phyloP scores from a whole-genome alignment of 1,284 basidiomycete species.

The Caloboletus inedulis region DNA sequence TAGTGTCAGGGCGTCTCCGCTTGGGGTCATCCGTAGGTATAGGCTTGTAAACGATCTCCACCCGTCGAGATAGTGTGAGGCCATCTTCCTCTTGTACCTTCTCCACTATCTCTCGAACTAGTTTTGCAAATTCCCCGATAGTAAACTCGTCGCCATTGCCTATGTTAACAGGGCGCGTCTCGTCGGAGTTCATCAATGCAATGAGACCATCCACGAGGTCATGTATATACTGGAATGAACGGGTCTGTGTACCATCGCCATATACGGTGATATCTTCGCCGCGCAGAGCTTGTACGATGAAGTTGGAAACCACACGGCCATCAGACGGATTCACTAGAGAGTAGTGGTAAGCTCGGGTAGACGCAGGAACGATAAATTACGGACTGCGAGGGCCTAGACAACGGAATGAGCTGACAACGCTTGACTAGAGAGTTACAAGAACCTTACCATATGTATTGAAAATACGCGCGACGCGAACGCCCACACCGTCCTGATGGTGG shows the following conservation, averaged over 20 bases:
- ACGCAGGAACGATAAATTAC: conserved; percentile 17
- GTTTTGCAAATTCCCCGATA: conserved; percentile 86
- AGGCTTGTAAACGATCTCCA: conserved; percentile 78
- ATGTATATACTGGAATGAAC: conserved; percentile 94
- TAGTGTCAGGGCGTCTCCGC: conserved; percentile 89
- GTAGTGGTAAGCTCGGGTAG: conserved; percentile 9
- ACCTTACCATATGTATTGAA: conserved; percentile 83
- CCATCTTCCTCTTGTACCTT: conserved; percentile 86
- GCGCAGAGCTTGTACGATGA: conserved; percentile 94
- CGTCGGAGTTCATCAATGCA: conserved; percentile 88
- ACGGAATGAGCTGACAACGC: not conserved
- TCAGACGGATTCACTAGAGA: conserved; percentile 91
- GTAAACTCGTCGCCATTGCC: conserved; percentile 94
- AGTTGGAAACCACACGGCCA: conserved; percentile 97
- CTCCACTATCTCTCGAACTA: conserved; percentile 85
- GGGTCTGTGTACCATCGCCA: conserved; percentile 93
- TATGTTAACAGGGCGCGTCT: conserved; percentile 92
- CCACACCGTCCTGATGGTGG: conserved; percentile 90
- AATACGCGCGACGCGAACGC: conserved; percentile 93
- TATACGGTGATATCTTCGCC: conserved; percentile 97
- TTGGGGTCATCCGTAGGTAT: conserved; percentile 95
- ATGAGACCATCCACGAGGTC: conserved; percentile 83
- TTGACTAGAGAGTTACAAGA: not conserved
- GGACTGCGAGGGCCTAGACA: conserved; percentile 46
- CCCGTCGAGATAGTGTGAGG: conserved; percentile 50